phyloP scores from a whole-genome alignment of 176 grass and related monocot genomes.

The Neostapfia colusana region DNA sequence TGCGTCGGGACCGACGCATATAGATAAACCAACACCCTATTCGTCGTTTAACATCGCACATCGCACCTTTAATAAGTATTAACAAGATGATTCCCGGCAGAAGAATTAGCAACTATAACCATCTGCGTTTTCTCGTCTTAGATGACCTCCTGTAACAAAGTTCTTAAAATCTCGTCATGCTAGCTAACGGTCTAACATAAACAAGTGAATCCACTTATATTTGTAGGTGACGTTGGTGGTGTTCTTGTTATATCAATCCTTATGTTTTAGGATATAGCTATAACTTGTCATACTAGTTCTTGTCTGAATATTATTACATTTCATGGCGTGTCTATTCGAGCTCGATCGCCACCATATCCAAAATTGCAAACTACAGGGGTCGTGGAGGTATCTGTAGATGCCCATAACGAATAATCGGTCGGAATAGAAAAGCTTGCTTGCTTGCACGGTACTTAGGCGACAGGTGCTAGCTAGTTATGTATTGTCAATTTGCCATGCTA shows the following conservation, averaged over 20 bases:
- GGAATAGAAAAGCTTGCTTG: constrained; percentile 7
- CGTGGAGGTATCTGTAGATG: background rate
- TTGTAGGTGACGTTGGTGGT: background rate
- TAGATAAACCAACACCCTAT: no score
- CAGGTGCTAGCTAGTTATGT: background rate
- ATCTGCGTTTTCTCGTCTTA: background rate
- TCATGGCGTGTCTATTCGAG: no score
- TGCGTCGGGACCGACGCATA: no score
- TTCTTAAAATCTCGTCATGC: background rate
- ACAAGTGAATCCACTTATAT: background rate
- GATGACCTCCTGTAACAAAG: background rate
- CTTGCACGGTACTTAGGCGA: constrained; percentile 3
- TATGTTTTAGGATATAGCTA: no score
- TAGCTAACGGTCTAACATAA: no score
- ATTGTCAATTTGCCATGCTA: background rate
- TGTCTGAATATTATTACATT: no score
- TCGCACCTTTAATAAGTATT: no score
- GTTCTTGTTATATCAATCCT: no score
- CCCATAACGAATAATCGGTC: background rate
- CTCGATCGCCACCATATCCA: background rate
- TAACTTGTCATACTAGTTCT: no score
- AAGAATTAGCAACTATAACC: background rate
- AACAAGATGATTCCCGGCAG: background rate
- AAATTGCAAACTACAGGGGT: background rate
- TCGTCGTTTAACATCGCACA: no score